Conservation (phyloP, 2,329 filamentous ascomycete genomes). For the Aphanoascus verrucosus region DNA sequence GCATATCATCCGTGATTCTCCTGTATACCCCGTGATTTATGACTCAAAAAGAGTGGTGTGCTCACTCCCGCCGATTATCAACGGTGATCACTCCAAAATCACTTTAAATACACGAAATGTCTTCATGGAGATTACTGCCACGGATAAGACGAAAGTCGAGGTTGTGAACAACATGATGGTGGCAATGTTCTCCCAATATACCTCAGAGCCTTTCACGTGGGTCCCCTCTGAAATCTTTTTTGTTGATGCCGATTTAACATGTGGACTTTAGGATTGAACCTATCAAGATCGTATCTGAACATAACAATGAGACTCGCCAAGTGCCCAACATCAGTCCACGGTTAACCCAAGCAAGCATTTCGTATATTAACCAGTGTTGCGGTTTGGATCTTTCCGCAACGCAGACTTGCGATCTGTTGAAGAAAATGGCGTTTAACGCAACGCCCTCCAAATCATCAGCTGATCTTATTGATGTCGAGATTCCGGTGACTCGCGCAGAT, state of each 20-base stretch:
- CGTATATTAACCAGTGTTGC: slow-evolving; percentile 89
- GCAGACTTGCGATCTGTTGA: slow-evolving; percentile 66
- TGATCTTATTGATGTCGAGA: slow-evolving; percentile 65
- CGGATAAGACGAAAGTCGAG: slow-evolving; percentile 90
- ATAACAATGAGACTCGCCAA: slow-evolving; percentile 73
- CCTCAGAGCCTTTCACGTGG: slow-evolving; percentile 69
- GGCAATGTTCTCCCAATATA: slow-evolving; percentile 93
- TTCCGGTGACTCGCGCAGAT: slow-evolving; percentile 85
- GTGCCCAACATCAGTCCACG: slow-evolving; percentile 72
- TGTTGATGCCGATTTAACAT: not conserved
- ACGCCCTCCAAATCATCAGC: slow-evolving; percentile 58
- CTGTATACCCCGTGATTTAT: slow-evolving; percentile 91
- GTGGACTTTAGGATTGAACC: slow-evolving; percentile 56
- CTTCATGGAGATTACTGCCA: slow-evolving; percentile 94
- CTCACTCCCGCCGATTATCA: slow-evolving; percentile 95
- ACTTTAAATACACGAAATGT: slow-evolving; percentile 81
- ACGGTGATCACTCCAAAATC: slow-evolving; percentile 94
- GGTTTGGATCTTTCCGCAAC: slow-evolving; percentile 66
- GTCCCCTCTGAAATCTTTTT: slow-evolving; percentile 12
- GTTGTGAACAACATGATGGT: slow-evolving; percentile 93
- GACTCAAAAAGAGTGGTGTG: slow-evolving; percentile 79
- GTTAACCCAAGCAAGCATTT: slow-evolving; percentile 68
- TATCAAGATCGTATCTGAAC: slow-evolving; percentile 79
- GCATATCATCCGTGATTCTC: slow-evolving; percentile 86
- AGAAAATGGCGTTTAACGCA: slow-evolving; percentile 81